Evolutionary conservation across 768 basidiomycete genomes (phyloP), one percentile per base, ranked within the genome.

Genomic region (Ramaria sp.): DNA sequence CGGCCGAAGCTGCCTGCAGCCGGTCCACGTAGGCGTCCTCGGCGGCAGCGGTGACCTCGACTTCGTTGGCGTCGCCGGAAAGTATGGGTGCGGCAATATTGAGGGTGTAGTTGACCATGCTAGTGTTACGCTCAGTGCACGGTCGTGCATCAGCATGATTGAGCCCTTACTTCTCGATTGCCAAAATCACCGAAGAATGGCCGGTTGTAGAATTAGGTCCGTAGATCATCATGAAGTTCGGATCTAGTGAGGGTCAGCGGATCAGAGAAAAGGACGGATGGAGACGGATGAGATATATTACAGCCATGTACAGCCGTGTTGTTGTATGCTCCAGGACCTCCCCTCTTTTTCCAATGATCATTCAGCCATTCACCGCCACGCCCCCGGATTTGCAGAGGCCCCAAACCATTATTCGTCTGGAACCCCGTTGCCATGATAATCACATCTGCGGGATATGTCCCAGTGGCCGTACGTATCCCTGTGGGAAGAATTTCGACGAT

Each of bases 181-280:
- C 63, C 41, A 63, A 60, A 19, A 67, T 62, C 33, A 63, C 63
- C 20, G 59, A 62, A 7, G 60, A 63, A 51, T 65, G 63, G 0
- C 64, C 64, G 3, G 64, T 65, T 1, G 60, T 58, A 4, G 58
- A 48, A 33, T 64, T 64, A 6, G 66, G 65, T 0, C 66, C 66
- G 57, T 59, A 61, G 11, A 65, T 19, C 41, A 61, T 59, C 39
- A 56, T 51, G 30, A 61, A 59, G 50, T 61, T 61, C 9, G 61
- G 61, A 53, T 59, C 42, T 47, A 41, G 27, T 10, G 4, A 39
- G 13, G 1, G 31, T n/a, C 34, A 43, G 12, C 3, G 22, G 4
- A 24, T n/a, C 9, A 15, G 12, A 11, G 37, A 41, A 30, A 22
- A 17, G 19, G 9, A 38, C 5, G 27, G 27, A 27, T 27, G 34